Evolutionary conservation across 768 basidiomycete genomes (phyloP), one percentile per base, ranked within the genome.

Genomic region (Russula emetica): DNA sequence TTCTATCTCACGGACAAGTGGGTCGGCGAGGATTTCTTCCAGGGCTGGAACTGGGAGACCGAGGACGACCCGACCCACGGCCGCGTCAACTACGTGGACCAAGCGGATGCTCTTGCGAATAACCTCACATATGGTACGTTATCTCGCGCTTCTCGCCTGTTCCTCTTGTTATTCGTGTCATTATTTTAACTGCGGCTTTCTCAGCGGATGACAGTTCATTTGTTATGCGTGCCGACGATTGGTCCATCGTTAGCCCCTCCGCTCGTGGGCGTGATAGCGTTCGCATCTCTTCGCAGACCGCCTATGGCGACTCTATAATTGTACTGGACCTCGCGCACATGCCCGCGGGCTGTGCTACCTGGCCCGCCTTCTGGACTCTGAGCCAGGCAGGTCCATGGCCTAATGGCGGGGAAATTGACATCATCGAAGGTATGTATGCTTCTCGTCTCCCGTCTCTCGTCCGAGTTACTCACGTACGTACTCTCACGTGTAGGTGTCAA

Each of bases 301-400:
- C 79, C 1, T 85, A 80, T 67, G 71, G 67, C 34, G 82, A 85
- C 18, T 75, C 78, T 5, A 62, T 85, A 22, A 67, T 80, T 18
- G 74, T 86, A 9, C 74, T 86, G 47, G 82, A 85, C 63, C 58
- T 86, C 32, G 53, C 69, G 42, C 85, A 86, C 70, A 86, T 87
- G 83, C 85, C 85, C 1, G 71, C 75, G 60, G 85, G 85, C 24
- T 84, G 82, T 61, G 73, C 70, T 24, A 83, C 83, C n/a, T 87
- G 85, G 85, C 85, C 85, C 3, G 85, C 85, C 2, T 85, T 81
- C 70, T 87, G 85, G 85, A 82, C 83, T 45, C 60, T 81, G 63
- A 83, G 82, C 65, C 55, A 69, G 61, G 49, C 61, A 34, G 81
- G 82, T 0, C 83, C 81, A 8, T 87, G 85, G 86, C 86, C 86